Evolutionary conservation across 768 basidiomycete species (phyloP).

Genomic region (Lactarius sanguifluus): DNA sequence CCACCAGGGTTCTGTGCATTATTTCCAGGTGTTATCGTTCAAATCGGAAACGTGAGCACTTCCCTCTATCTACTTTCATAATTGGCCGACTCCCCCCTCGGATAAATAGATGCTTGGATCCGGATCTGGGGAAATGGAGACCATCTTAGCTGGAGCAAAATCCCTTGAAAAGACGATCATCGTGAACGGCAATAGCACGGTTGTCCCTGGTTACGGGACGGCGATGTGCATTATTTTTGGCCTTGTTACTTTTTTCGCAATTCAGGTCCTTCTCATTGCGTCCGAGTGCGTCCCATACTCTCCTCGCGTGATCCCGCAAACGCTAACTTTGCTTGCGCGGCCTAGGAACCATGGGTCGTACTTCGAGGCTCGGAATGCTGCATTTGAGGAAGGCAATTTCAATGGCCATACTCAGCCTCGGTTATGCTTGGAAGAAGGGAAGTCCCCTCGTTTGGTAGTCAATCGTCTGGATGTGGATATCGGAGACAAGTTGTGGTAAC

Average conservation of each 20-base stretch:
- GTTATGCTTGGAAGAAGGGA: background rate
- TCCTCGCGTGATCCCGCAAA: background rate
- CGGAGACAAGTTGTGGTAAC: background rate
- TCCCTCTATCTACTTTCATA: background rate
- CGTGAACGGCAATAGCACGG: background rate
- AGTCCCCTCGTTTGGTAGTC: background rate
- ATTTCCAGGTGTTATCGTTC: constrained; percentile 45
- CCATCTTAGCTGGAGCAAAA: constrained; percentile 40
- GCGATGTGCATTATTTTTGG: constrained; percentile 89
- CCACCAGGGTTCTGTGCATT: constrained; percentile 50
- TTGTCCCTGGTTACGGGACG: constrained; percentile 43
- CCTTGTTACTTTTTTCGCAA: constrained; percentile 70
- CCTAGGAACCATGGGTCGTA: constrained; percentile 43
- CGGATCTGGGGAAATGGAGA: constrained; percentile 48
- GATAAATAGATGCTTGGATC: constrained; percentile 41
- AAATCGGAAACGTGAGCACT: constrained; percentile 39
- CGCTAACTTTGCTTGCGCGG: background rate
- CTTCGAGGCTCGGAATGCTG: constrained; percentile 80
- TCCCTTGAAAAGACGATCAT: constrained; percentile 39
- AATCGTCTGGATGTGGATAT: background rate
- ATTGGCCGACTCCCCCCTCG: background rate
- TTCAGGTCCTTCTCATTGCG: constrained; percentile 73
- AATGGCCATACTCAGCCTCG: background rate
- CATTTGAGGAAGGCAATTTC: constrained; percentile 56
- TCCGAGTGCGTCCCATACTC: constrained; percentile 56